Evolutionary conservation across 108 stramenopile species (phyloP).

Genomic region (Schizochytrium sp.): DNA sequence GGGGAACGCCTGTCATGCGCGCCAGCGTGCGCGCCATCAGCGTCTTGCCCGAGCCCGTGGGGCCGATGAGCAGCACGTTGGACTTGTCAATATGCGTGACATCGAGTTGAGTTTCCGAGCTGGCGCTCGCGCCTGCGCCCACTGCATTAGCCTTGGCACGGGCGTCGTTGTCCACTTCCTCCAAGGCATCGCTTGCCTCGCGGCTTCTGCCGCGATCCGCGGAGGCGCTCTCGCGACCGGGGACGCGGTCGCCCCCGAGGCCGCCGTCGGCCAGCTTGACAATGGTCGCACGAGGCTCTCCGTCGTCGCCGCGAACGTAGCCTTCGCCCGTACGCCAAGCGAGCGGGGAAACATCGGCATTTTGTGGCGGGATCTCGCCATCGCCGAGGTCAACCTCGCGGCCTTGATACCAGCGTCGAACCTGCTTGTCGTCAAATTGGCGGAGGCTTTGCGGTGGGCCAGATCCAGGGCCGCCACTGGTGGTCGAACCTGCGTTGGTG

Average conservation of each 20-base stretch:
- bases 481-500: too few species aligned
- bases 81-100: conserved; percentile 46
- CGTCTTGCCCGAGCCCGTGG: conserved; percentile 48
- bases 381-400: background rate
- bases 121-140: too few species aligned
- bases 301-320: conserved; percentile 14
- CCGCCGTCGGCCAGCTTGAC: background rate
- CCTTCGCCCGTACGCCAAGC: background rate
- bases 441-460: background rate
- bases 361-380: background rate
- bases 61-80: conserved; percentile 42
- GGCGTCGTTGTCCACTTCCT: background rate
- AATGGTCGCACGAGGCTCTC: background rate
- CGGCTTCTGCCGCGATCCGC: too few species aligned
- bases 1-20: conserved; percentile 40
- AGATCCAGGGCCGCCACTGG: too few species aligned
- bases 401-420: background rate
- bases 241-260: background rate
- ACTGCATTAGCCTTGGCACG: background rate
- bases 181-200: background rate
- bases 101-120: conserved; percentile 24
- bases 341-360: background rate
- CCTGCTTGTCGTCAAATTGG: background rate
- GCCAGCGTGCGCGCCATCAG: conserved; percentile 47
- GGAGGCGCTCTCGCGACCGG: background rate